Percentiles rank a stretch among this genome's conserved stretches.
These are phyloP conservation scores for Aspergillus nidulans DNA, from an alignment of 495 filamentous ascomycete genomes.

Conservation along the genomic window DNA sequence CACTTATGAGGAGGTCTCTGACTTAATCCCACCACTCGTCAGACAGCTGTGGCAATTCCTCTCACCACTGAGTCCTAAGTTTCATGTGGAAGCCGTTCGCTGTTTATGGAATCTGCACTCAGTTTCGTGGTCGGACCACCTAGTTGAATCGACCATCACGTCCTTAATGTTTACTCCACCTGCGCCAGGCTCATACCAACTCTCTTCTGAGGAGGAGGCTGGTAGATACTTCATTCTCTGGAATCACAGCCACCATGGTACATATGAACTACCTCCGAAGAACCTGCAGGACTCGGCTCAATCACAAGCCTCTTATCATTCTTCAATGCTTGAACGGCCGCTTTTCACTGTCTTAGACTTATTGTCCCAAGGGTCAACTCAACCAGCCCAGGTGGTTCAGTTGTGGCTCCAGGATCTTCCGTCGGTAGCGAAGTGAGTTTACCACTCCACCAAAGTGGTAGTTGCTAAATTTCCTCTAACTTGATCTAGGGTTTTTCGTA, in stretches of 20 bases:
- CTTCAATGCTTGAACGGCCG: constrained; percentile 72
- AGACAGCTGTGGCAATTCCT: constrained; percentile 72
- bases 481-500: constrained; percentile 36
- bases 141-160: constrained; percentile 76
- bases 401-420: constrained; percentile 78
- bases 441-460: neutral
- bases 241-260: constrained; percentile 72
- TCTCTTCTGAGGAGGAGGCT: constrained; percentile 34
- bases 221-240: constrained; percentile 68
- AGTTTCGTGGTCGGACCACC: constrained; percentile 50
- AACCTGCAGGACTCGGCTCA: constrained; percentile 44
- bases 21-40: constrained; percentile 64
- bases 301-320: constrained; percentile 34
- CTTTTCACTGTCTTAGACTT: constrained; percentile 80
- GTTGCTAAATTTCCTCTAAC: constrained; percentile 1
- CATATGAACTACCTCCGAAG: constrained; percentile 47
- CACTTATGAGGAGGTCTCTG: constrained; percentile 53
- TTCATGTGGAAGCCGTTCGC: constrained; percentile 87
- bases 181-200: constrained; percentile 20
- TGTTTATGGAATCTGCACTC: constrained; percentile 81
- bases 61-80: constrained; percentile 75
- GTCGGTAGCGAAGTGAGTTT: constrained; percentile 38
- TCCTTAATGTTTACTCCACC: constrained; percentile 59
- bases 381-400: constrained; percentile 69
- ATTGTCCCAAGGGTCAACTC: constrained; percentile 65